A percentile compares a stretch with the other conserved stretches of the same genome.
phyloP scores from a whole-genome alignment of 2,329 filamentous ascomycete species.

The Coniochaeta hoffmannii region DNA sequence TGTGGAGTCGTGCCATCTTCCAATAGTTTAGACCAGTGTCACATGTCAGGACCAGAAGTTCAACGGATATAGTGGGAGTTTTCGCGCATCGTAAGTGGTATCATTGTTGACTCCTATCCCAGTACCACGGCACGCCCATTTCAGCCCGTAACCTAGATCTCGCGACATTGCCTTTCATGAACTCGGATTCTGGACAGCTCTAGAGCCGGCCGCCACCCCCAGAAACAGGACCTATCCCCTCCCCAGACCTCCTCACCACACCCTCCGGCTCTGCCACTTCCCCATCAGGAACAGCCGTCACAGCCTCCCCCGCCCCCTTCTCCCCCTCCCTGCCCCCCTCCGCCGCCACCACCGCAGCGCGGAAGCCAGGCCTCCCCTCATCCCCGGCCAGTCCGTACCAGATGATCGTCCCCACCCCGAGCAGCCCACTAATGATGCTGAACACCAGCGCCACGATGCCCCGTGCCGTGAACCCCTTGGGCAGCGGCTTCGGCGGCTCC shows the following conservation, averaged over 20 bases:
- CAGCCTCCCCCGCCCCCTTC: background rate
- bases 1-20: no score
- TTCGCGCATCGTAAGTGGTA: no score
- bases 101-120: no score
- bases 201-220: background rate
- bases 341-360: background rate
- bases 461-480: conserved; percentile 58
- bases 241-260: background rate
- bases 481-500: conserved; percentile 35
- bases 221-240: background rate
- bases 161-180: no score
- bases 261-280: background rate
- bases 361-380: background rate
- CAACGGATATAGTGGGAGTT: no score
- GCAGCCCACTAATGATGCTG: conserved; percentile 58
- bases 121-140: no score
- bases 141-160: no score
- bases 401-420: conserved; percentile 59
- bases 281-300: background rate
- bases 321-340: background rate
- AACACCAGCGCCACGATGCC: conserved; percentile 72
- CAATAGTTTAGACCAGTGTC: no score
- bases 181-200: no score
- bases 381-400: conserved; percentile 52
- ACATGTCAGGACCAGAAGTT: no score